These are phyloP conservation scores for Aristolochia californica DNA, from an alignment of 164 flowering plant species.

Conservation along the genomic window DNA sequence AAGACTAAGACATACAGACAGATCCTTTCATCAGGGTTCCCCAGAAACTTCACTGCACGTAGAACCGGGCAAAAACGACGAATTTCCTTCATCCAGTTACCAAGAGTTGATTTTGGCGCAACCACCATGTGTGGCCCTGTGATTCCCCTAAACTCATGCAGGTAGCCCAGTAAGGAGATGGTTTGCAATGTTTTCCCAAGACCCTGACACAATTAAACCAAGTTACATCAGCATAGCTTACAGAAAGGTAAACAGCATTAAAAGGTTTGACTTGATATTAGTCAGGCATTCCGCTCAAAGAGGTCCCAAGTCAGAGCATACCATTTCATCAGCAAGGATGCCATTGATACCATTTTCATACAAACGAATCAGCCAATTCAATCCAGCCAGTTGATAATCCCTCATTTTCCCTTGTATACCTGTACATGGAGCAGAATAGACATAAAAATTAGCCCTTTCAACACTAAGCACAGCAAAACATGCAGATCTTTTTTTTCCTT, in stretches of 20 bases:
- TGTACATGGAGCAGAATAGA: conserved; percentile 13
- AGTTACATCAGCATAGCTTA: not conserved
- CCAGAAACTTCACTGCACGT: conserved; percentile 93
- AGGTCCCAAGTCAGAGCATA: conserved; percentile 11
- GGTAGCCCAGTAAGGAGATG: conserved; percentile 82
- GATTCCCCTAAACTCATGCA: conserved; percentile 93
- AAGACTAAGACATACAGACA: conserved; percentile 1
- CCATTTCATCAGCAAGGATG: conserved; percentile 99
- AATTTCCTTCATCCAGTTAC: conserved; percentile 99
- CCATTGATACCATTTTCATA: conserved; percentile 99
- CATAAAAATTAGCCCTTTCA: not conserved
- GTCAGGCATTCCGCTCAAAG: not conserved
- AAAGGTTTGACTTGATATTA: not conserved
- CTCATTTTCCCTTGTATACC: conserved; percentile 99
- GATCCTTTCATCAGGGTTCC: conserved; percentile 98
- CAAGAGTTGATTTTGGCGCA: conserved; percentile 99
- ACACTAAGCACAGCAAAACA: not conserved
- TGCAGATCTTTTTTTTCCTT: not conserved
- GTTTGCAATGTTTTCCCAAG: conserved; percentile 98
- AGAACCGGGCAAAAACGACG: conserved; percentile 80
- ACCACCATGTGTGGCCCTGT: conserved; percentile 99
- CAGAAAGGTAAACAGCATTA: not conserved
- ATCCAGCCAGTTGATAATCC: conserved; percentile 97
- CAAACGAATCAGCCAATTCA: conserved; percentile 89
- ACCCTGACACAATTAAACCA: conserved; percentile 45